Evolutionary conservation across 768 basidiomycete genomes (phyloP), one percentile per base, ranked within the genome.

Genomic region (Boletellus ananiceps): DNA sequence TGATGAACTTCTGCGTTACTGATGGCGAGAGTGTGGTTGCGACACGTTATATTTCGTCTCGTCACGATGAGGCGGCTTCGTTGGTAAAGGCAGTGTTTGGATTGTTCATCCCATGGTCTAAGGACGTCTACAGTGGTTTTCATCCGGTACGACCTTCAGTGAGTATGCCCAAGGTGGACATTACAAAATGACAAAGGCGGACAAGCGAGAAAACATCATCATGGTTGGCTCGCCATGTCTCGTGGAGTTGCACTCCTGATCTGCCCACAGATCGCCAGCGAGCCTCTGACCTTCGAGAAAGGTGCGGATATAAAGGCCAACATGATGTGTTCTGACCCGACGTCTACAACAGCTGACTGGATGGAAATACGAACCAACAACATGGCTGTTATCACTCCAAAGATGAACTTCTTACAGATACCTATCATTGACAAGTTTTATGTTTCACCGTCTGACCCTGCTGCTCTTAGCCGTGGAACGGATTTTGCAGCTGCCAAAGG

Each of bases 331-430:
- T 33, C n/a, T n/a, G 15, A 25, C 41, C 51, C 34, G 40, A 37
- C 8, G 7, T 19, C 35, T 18, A 18, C 33, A 15, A 42, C 29
- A 67, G 91, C 92, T 44, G 96, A 99, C 66, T 99, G 96, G 96
- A 94, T 97, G 86, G 96, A 97, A 68, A 94, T 99, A 61, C 88
- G 87, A 65, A 95, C 92, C 12, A 97, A 99, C 67, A 84, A 90
- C 55, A 88, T 97, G 86, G 85, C 93, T 19, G 84, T 96, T 42
- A 88, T 97, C 57, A 98, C 95, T 0, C 89, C 90, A 34, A 93
- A 92, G 75, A 93, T 95, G 82, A 97, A 97, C 63, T 68, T 96
- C 21, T 47, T 97, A 16, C 92, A 95, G 65, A 90, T 95, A 56
- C 95, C 95, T 2, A 96, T 98, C 62, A 72, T 89, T 39, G 93